These are phyloP conservation scores for Heimioporus sp. DNA, from an alignment of 768 basidiomycete species.

Conservation along the genomic window DNA sequence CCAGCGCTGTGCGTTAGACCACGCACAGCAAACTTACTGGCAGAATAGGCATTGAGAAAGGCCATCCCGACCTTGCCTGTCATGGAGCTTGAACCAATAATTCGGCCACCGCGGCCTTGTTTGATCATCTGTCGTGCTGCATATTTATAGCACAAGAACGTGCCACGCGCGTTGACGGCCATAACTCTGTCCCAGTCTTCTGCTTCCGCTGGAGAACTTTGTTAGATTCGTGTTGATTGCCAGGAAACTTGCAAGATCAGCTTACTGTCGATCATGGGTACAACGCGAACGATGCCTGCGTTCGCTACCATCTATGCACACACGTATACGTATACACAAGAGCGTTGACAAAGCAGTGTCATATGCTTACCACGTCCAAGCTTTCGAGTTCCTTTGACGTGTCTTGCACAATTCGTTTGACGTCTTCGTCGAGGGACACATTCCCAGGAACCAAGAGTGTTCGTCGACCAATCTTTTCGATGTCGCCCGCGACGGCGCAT, in stretches of 20 bases:
- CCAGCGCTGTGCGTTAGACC: constrained; percentile 38
- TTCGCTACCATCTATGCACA: constrained; percentile 2
- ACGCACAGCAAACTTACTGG: constrained; percentile 35
- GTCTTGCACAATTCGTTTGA: constrained; percentile 36
- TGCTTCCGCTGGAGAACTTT: background rate
- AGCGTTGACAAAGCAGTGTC: background rate
- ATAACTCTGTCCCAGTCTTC: constrained; percentile 22
- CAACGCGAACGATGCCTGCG: background rate
- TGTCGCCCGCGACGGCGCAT: constrained; percentile 10
- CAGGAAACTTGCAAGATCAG: background rate
- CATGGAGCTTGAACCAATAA: constrained; percentile 31
- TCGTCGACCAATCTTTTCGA: constrained; percentile 18
- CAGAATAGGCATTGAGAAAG: constrained; percentile 3
- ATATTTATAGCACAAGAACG: constrained; percentile 39
- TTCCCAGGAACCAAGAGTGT: constrained; percentile 28
- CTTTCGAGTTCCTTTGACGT: constrained; percentile 29
- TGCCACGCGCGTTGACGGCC: constrained; percentile 35
- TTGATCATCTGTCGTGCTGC: constrained; percentile 38
- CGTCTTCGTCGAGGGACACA: constrained; percentile 39
- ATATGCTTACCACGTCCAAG: background rate
- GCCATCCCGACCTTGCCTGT: constrained; percentile 27
- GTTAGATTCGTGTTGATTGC: background rate
- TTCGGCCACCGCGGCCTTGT: constrained; percentile 38
- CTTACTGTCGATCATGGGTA: background rate
- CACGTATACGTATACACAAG: background rate